Conservation (phyloP, 192 early-diverging fungal genomes). For the Coemansia sp. region DNA sequence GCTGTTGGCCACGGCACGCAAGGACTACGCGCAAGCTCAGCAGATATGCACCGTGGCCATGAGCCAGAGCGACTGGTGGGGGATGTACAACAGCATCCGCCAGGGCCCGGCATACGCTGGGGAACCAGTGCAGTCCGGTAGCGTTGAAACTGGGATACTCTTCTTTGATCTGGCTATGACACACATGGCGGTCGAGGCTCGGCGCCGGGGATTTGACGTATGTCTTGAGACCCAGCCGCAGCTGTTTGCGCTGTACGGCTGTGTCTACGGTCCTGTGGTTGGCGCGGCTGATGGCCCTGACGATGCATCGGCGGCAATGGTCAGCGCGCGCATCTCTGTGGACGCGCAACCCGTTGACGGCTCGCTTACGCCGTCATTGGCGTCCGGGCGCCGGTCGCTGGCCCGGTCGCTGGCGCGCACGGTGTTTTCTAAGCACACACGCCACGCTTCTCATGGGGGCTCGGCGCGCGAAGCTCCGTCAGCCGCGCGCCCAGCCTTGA, state of each 20-base stretch:
- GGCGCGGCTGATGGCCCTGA: conserved; percentile 16
- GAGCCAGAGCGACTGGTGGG: conserved; percentile 59
- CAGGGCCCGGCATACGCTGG: not conserved
- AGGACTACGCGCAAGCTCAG: conserved; percentile 64
- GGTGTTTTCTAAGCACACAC: conserved; percentile 29
- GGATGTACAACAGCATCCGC: conserved; percentile 25
- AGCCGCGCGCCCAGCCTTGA: not conserved
- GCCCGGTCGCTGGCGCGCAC: conserved; percentile 45
- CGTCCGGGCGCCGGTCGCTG: conserved; percentile 42
- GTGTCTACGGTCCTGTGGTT: conserved; percentile 37
- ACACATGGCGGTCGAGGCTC: conserved; percentile 56
- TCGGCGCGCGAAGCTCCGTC: not conserved
- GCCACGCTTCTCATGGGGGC: conserved; percentile 27
- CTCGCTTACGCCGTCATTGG: conserved; percentile 19
- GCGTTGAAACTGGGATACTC: conserved; percentile 58
- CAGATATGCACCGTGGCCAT: conserved; percentile 64
- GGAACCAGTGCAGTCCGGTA: not conserved
- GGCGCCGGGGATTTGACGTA: conserved; percentile 55
- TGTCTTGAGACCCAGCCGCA: conserved; percentile 58
- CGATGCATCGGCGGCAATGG: conserved; percentile 26
- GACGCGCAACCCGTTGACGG: conserved; percentile 10
- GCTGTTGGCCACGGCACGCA: conserved; percentile 64
- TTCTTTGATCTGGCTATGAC: conserved; percentile 66
- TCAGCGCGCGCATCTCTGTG: conserved; percentile 1
- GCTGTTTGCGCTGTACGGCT: conserved; percentile 65